Evolutionary conservation across 164 flowering plant species (phyloP).

Genomic region (Brasenia schreberi): DNA sequence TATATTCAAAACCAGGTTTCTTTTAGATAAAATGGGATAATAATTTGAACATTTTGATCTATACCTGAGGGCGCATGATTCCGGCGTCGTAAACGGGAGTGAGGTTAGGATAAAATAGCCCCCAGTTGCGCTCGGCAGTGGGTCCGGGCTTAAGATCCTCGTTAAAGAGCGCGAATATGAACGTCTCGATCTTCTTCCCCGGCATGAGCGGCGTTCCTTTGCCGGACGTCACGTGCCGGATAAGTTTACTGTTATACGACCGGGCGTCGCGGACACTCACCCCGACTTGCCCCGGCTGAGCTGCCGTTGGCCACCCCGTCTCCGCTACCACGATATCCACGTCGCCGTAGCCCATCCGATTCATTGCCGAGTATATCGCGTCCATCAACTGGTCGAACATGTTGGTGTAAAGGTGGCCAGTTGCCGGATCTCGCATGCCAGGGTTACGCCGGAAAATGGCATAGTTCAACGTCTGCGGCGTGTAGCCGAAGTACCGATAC

Average conservation of each 20-base stretch:
- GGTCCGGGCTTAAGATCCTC: conserved; percentile 57
- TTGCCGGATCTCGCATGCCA: conserved; percentile 31
- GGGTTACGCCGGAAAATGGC: conserved; percentile 38
- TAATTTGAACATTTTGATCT: background rate
- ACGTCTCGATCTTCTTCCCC: conserved; percentile 44
- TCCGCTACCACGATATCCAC: conserved; percentile 68
- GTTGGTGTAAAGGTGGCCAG: conserved; percentile 38
- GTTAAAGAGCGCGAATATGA: conserved; percentile 59
- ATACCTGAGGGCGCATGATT: conserved; percentile 25
- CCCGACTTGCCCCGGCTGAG: conserved; percentile 32
- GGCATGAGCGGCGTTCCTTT: conserved; percentile 84
- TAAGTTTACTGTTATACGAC: conserved; percentile 42
- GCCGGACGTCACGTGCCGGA: conserved; percentile 45
- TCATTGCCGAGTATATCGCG: conserved; percentile 50
- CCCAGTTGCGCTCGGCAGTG: conserved; percentile 58
- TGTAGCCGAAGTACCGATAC: conserved; percentile 61
- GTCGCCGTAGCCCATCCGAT: conserved; percentile 47
- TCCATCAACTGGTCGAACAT: conserved; percentile 62
- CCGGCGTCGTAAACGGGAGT: conserved; percentile 64
- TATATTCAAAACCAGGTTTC: background rate
- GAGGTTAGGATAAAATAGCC: conserved; percentile 57
- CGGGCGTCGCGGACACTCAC: conserved; percentile 34
- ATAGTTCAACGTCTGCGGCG: conserved; percentile 18
- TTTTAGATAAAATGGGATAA: background rate
- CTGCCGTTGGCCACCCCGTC: conserved; percentile 86